A percentile compares a stretch with the other conserved stretches of the same genome.
phyloP scores from a whole-genome alignment of 306 rosid genomes.

The Ceratonia siliqua region DNA sequence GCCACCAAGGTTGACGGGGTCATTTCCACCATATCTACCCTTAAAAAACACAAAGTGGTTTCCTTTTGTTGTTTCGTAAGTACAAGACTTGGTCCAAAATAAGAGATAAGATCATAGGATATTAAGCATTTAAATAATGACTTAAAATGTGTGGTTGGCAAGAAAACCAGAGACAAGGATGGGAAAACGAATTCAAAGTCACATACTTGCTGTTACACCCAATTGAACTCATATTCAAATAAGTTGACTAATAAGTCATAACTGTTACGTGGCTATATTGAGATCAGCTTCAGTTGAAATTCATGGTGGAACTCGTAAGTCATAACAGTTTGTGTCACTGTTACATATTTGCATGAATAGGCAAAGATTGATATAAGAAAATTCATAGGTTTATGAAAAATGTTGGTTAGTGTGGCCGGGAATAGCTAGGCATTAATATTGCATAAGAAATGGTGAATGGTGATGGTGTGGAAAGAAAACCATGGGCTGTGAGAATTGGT shows the following conservation, averaged over 20 bases:
- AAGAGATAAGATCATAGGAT: slow-evolving; percentile 10
- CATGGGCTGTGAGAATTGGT: slow-evolving; percentile 18
- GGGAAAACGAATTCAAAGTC: background rate
- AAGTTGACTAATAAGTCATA: slow-evolving; percentile 21
- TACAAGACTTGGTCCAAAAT: slow-evolving; percentile 20
- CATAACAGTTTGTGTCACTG: too few species aligned
- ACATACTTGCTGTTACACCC: background rate
- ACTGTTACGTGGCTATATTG: background rate
- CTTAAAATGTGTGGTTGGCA: background rate
- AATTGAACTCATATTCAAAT: slow-evolving; percentile 12
- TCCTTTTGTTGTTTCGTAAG: background rate
- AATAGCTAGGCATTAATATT: too few species aligned
- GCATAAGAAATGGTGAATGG: background rate
- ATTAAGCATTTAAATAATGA: too few species aligned
- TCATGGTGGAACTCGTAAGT: too few species aligned
- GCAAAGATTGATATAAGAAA: too few species aligned
- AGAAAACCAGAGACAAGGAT: background rate
- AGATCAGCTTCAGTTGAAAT: background rate
- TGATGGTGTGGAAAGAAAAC: slow-evolving; percentile 28
- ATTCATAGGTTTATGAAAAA: too few species aligned
- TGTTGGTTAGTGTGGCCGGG: too few species aligned
- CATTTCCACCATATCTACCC: background rate
- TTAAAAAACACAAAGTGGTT: background rate
- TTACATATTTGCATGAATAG: too few species aligned
- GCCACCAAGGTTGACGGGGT: slow-evolving; percentile 19